Evolutionary conservation across 805 yeast genomes (phyloP).

Genomic region (Ogataea naganishii): DNA sequence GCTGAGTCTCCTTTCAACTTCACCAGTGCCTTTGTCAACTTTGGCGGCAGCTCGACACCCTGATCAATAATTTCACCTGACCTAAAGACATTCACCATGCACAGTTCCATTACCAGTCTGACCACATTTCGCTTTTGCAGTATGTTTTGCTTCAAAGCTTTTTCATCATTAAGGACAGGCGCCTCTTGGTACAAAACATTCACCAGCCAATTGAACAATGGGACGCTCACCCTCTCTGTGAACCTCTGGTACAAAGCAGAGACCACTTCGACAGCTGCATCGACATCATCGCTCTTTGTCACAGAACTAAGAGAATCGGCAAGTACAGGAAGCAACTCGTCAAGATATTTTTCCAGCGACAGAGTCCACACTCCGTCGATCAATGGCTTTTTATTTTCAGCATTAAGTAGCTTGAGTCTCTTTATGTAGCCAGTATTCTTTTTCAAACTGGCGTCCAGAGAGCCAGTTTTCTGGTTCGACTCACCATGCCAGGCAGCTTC

Average conservation of each 20-base stretch:
- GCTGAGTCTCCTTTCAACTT: too few species aligned
- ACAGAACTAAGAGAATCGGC: slow-evolving; percentile 53
- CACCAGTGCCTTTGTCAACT: too few species aligned
- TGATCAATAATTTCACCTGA: too few species aligned
- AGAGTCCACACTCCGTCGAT: slow-evolving; percentile 54
- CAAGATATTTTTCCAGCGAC: slow-evolving; percentile 64
- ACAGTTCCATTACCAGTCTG: too few species aligned
- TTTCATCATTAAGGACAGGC: too few species aligned
- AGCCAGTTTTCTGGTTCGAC: slow-evolving; percentile 18
- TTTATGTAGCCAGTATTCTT: slow-evolving; percentile 75
- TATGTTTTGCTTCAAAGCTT: too few species aligned
- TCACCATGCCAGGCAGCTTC: slow-evolving; percentile 46
- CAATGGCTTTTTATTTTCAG: slow-evolving; percentile 38
- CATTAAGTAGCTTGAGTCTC: slow-evolving; percentile 49
- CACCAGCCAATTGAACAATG: too few species aligned
- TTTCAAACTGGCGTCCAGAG: slow-evolving; percentile 67
- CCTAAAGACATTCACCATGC: too few species aligned
- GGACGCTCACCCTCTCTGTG: too few species aligned
- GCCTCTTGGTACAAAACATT: too few species aligned
- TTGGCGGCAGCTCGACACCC: too few species aligned
- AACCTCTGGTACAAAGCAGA: slow-evolving; percentile 77
- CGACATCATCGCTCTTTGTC: slow-evolving; percentile 46
- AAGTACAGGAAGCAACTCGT: slow-evolving; percentile 57
- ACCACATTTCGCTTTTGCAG: too few species aligned
- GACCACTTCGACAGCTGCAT: slow-evolving; percentile 57